Evolutionary conservation across 2,329 filamentous ascomycete genomes (phyloP), one percentile per base, ranked within the genome.

Genomic region (Aspergillus sergii): DNA sequence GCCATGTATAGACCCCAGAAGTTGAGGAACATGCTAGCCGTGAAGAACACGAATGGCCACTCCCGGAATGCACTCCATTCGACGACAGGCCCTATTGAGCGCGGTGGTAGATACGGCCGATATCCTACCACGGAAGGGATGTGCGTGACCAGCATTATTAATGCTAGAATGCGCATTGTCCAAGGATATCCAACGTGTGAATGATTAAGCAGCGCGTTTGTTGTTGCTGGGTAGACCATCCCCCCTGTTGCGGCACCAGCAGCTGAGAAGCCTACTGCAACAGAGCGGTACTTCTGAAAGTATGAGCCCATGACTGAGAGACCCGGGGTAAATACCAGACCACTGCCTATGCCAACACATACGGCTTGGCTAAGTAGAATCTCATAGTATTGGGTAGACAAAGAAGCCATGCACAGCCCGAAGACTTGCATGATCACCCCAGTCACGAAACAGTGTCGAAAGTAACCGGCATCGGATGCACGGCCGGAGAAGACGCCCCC

Each of bases 61-160:
- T 90, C 88, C 46, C 72, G 79, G 67, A 90, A 88, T 0, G 87
- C 86, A 1, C 74, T 75, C 81, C 80, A 83, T 57, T 89, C 87
- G 5, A 89, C 75, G 6, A 87, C 60, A 0, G 82, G 82, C 0
- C 85, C 86, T 0, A 80, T 70, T 62, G 78, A 82, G 30, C 84
- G 75, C 0, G 66, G 59, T 1, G 61, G 63, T 4, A 66, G 36
- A 5, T 63, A 58, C 19, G 59, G 56, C 5, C 36, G 28, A 12
- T 60, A 54, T 3, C 58, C 23, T 2, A 60, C 5, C 2, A 64
- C 3, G 19, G 28, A 28, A 82, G 82, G 19, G 81, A 80, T 11
- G 87, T 73, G 12, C 82, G 67, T 72, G 19, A 68, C 75, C 10
- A 83, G 66, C 55, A 81, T 75, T 32, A 85, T 74, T 58, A 86